These are phyloP conservation scores for Austroboletus eburneus DNA, from an alignment of 768 basidiomycete genomes.

Conservation along the genomic window DNA sequence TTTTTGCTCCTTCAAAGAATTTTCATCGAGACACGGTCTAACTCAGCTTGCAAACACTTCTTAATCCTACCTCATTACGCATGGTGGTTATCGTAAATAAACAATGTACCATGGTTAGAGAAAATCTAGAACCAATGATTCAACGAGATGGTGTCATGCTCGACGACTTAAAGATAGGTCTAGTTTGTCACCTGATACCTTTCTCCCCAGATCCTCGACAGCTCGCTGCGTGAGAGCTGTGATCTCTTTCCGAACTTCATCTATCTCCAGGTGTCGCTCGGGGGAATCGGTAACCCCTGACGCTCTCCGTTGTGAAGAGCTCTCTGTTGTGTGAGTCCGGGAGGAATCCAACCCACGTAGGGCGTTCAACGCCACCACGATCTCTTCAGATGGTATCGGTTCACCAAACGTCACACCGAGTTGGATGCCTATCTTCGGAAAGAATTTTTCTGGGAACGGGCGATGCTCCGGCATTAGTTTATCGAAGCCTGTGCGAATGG, in stretches of 20 bases:
- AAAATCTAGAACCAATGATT: not conserved
- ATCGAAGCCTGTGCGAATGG: constrained; percentile 59
- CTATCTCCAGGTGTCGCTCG: constrained; percentile 26
- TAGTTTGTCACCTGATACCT: constrained; percentile 41
- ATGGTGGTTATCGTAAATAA: too few species aligned
- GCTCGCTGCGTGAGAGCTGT: constrained; percentile 49
- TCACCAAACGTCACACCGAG: constrained; percentile 79
- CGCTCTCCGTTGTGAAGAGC: not conserved
- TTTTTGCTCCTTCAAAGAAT: too few species aligned
- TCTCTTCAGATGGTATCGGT: constrained; percentile 50
- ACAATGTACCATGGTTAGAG: too few species aligned
- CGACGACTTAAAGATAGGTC: constrained; percentile 1
- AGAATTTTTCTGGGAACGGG: constrained; percentile 64
- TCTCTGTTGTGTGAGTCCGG: not conserved
- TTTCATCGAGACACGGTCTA: too few species aligned
- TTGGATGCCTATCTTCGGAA: constrained; percentile 57
- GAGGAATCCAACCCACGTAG: not conserved
- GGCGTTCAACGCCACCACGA: constrained; percentile 25
- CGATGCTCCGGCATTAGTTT: constrained; percentile 88
- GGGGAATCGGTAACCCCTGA: not conserved
- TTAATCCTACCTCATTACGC: too few species aligned
- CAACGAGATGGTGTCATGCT: not conserved
- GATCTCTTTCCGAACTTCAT: constrained; percentile 46
- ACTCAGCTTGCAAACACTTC: too few species aligned
- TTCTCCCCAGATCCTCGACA: constrained; percentile 52